Evolutionary conservation across 305 asterid species (phyloP), one percentile per base, ranked within the genome.

Genomic region (Ajuga reptans): DNA sequence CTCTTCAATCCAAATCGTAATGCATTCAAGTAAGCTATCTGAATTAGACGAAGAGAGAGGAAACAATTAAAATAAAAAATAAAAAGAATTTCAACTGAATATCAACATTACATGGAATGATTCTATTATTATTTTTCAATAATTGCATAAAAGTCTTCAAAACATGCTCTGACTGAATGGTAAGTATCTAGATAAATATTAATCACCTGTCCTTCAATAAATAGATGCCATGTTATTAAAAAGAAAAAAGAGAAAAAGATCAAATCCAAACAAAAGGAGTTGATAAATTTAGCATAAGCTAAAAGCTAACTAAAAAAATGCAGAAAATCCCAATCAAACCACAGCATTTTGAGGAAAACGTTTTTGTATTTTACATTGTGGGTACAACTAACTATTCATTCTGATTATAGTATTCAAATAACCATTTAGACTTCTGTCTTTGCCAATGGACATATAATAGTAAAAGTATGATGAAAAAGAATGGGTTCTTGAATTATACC

Each of bases 11-110:
- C 95, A 31, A 86, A 91, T 41, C 82, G 95, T 53, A 84, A 76
- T 14, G 98, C 98, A 54, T 89, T 91, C 84, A 91, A 76, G 85
- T 91, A 87, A 43, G 98, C 96, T 58, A 91, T 91, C 98, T 91
- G 85, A 57, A 18, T 53, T 24, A 53, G 46, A 17, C 59, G 66
- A 61, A 39, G 66, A 69, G 9, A 47, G 29, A 66, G 52, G 47
- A 47, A 64, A 72, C 79, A 68, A 64, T 72, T 37, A 37, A 1
- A 46, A 43, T 7, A 61, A 56, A 43, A 36, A 55, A 57, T 11
- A n/a, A 64, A 21, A 45, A 49, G 33, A 51, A 56, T 55, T 53
- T 31, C 51, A 9, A n/a, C 50, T 45, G 60, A 33, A 58, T n/a
- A 69, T 62, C 46, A 52, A 33, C 49, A 49, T 11, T 10, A 17